These are phyloP conservation scores for Misopates orontium DNA, from an alignment of 257 asterid species.

Conservation along the genomic window DNA sequence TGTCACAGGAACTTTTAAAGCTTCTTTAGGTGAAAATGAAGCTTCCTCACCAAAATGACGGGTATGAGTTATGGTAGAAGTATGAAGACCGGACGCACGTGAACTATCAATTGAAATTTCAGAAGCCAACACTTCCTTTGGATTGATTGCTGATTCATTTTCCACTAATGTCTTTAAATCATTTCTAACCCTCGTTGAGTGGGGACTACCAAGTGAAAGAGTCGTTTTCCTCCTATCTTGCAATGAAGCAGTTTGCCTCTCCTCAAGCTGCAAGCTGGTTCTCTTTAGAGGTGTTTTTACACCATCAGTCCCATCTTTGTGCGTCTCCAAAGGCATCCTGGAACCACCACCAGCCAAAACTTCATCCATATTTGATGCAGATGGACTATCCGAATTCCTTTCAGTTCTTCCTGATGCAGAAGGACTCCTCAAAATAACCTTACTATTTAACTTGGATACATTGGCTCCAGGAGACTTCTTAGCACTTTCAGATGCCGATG, in stretches of 20 bases:
- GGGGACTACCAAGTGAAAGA: slow-evolving; percentile 37
- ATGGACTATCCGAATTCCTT: slow-evolving; percentile 36
- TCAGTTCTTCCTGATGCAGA: slow-evolving; percentile 39
- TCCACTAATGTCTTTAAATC: slow-evolving; percentile 31
- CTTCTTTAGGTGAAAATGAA: slow-evolving; percentile 32
- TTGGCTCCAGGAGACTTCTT: slow-evolving; percentile 42
- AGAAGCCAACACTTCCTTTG: slow-evolving; percentile 31
- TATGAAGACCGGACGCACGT: slow-evolving; percentile 19
- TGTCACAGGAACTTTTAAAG: slow-evolving; percentile 17
- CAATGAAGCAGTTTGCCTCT: slow-evolving; percentile 34
- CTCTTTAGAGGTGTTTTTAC: slow-evolving; percentile 34
- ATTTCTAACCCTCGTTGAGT: slow-evolving; percentile 34
- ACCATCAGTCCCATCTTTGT: slow-evolving; percentile 34
- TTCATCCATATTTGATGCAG: slow-evolving; percentile 26
- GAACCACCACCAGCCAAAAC: slow-evolving; percentile 34
- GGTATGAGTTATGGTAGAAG: slow-evolving; percentile 30
- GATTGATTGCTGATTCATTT: slow-evolving; percentile 24
- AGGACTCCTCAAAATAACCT: slow-evolving; percentile 35
- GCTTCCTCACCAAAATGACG: slow-evolving; percentile 28
- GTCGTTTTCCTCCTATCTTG: slow-evolving; percentile 45
- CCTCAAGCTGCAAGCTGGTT: slow-evolving; percentile 29
- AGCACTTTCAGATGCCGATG: slow-evolving; percentile 41
- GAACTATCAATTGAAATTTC: slow-evolving; percentile 34
- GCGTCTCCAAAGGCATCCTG: slow-evolving; percentile 31
- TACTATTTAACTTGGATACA: slow-evolving; percentile 34